Base-by-base conservation (phyloP, 148 eudicot genomes). In the Fagopyrum tataricum region DNA sequence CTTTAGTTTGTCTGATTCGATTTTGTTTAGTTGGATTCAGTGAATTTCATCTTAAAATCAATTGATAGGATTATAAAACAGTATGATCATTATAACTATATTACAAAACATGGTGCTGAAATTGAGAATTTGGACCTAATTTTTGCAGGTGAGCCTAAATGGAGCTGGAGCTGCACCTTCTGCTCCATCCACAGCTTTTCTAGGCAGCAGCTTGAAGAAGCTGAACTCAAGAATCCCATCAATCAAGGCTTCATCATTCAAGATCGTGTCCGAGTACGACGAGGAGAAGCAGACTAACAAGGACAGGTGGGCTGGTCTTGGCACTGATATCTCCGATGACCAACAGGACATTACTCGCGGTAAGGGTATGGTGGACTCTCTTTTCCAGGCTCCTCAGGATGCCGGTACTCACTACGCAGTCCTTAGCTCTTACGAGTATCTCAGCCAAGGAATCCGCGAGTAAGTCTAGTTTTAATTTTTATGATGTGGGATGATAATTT, bases 341-440 rank as follows among this genome's bases (percentile, higher is more conserved):
- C 97, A 91, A 64, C 97, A 87, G 67, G 97, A 91, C 76, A 91
- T 91, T 52, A 83, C 93, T 15, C 83, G 93, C 41, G 97, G 93
- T 7, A 91, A 91, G 85, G 97, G 97, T 49, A 82, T 86, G 85
- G 93, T 87, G 1, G 90, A 87, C 79, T 7, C 85, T 5, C 88
- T 89, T 76, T 91, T 91, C 85, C 97, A 91, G 72, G 97, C 97
- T 44, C 91, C 94, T 44, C 71, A 52, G 79, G 84, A 76, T 0
- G 1, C 71, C 10, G 97, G 92, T 20, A 91, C 94, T 13, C 94
- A 91, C 70, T 73, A 79, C n/a, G 82, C 92, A 5, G 80, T 92
- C 77, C 48, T 86, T 81, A 83, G 81, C 75, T 83, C 89, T 24
- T 79, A 84, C 39, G 97, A 92, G 64, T 89, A 92, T 76, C 26